A percentile compares a stretch with the other conserved stretches of the same genome.
Conservation (phyloP, 345 rosid species). For the Jatropha curcas region DNA sequence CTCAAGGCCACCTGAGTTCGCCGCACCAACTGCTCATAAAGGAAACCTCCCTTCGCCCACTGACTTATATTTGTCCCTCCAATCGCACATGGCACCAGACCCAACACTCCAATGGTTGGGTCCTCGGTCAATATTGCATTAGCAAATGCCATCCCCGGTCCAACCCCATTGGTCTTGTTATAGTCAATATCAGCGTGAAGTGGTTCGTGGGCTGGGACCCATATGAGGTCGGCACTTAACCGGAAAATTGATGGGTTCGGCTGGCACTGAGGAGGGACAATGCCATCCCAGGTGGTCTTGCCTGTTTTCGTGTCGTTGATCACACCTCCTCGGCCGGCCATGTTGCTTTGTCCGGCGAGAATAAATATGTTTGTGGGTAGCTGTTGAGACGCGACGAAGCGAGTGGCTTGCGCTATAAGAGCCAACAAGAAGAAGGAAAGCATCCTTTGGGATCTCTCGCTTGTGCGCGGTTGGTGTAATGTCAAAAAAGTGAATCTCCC, state of each 20-base stretch:
- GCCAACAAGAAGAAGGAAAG: constrained; percentile 3
- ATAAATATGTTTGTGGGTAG: constrained; percentile 21
- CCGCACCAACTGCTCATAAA: constrained; percentile 23
- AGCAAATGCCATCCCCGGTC: constrained; percentile 36
- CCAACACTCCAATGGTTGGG: constrained; percentile 19
- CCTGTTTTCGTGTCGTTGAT: constrained; percentile 16
- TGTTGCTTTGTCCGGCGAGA: constrained; percentile 39
- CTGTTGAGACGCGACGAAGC: not conserved
- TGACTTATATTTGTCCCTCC: constrained; percentile 31
- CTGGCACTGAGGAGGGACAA: constrained; percentile 30
- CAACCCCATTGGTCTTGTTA: constrained; percentile 30
- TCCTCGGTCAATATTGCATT: constrained; percentile 23
- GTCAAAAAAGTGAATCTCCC: not conserved
- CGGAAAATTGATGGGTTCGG: constrained; percentile 31
- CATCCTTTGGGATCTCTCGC: constrained; percentile 8
- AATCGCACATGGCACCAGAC: constrained; percentile 29
- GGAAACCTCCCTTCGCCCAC: constrained; percentile 33
- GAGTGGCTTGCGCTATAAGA: constrained; percentile 1
- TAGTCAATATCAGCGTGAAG: constrained; percentile 34
- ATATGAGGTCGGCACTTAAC: constrained; percentile 15
- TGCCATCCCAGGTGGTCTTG: constrained; percentile 20
- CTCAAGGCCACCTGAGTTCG: constrained; percentile 17
- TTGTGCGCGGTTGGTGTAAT: constrained; percentile 7
- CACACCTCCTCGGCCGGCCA: constrained; percentile 39
- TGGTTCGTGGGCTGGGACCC: constrained; percentile 34